Base-by-base conservation (phyloP, 306 rosid genomes). In the Luffa aegyptiaca region DNA sequence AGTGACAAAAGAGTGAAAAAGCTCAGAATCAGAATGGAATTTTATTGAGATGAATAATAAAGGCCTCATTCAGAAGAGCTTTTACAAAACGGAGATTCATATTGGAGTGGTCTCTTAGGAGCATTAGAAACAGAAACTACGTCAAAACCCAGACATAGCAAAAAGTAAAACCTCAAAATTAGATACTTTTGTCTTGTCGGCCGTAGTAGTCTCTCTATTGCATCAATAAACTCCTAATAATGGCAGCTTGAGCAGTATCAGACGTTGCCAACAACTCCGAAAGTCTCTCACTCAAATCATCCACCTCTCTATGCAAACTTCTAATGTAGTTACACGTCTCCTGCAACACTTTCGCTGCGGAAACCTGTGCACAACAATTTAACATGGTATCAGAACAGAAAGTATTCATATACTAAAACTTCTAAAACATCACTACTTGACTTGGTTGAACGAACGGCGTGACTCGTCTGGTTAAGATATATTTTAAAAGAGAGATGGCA, bases 301-400 rank as follows among this genome's bases (percentile, higher is more conserved):
- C 98, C 37, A 90, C 98, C 74, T 93, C 98, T 65, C 97, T 82
- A 84, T 93, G 90, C 86, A 93, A 83, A 87, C 64, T 93, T 84
- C 89, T 90, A 5, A 93, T 93, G 59, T 93, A 90, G 85, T 88
- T 93, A 88, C 98, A 93, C 0, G 96, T 93, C 85, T 93, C 98
- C 26, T 93, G 98, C 85, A 93, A 81, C 75, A 90, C 93, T 70
- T 83, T 89, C 0, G 96, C 65, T 26, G 98, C 91, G 75, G 98
- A 88, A 58, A 82, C 96, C 98, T 93, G 86, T 51, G 33, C 59
- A 72, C 37, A 11, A 8, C 13, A 11, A 69, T 6, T 33, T 12
- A 62, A 61, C 20, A 13, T 3, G 6, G n/a, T 31, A 26, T 59
- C 18, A 61, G 41, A 65, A 39, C 11, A 62, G 1, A 26, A 26